Evolutionary conservation across 1,284 basidiomycete genomes (phyloP).

Genomic region (Trichosporon ovoides): DNA sequence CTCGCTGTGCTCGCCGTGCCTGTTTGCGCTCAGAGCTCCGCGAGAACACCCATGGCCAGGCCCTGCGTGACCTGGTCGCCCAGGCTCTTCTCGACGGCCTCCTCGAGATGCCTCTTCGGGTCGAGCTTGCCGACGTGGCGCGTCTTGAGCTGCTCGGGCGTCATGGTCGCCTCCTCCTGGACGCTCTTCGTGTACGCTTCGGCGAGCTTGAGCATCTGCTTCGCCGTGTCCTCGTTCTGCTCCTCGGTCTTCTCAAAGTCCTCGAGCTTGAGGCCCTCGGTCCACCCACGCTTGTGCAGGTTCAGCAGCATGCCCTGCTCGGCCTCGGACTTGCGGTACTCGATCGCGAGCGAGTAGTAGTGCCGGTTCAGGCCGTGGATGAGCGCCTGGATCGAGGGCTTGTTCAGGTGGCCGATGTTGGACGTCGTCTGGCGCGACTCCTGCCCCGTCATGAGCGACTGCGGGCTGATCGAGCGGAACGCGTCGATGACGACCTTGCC

Average conservation of each 20-base stretch:
- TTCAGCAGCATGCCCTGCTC: slow-evolving; percentile 99
- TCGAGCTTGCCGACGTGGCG: slow-evolving; percentile 97
- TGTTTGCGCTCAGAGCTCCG: slow-evolving; percentile 72
- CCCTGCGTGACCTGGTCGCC: slow-evolving; percentile 93
- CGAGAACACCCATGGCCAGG: slow-evolving; percentile 82
- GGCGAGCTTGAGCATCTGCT: slow-evolving; percentile 88
- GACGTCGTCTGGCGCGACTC: slow-evolving; percentile 97
- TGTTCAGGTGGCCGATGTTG: slow-evolving; percentile 98
- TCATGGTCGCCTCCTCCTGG: slow-evolving; percentile 88
- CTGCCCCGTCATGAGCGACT: slow-evolving; percentile 72
- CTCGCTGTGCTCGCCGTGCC: neutral
- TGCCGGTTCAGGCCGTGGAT: slow-evolving; percentile 93
- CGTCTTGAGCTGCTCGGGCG: slow-evolving; percentile 84
- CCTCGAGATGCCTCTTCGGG: slow-evolving; percentile 92
- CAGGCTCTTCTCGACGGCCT: slow-evolving; percentile 94
- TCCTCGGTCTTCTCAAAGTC: slow-evolving; percentile 84
- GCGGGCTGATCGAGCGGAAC: slow-evolving; percentile 90
- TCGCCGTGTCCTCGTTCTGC: slow-evolving; percentile 82
- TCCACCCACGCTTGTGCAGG: slow-evolving; percentile 95
- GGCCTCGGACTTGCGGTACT: slow-evolving; percentile 92
- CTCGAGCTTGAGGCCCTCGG: slow-evolving; percentile 81
- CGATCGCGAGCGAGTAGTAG: slow-evolving; percentile 91
- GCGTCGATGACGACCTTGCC: slow-evolving; percentile 99
- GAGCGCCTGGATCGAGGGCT: slow-evolving; percentile 94
- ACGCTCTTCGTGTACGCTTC: slow-evolving; percentile 93